phyloP scores from a whole-genome alignment of 2,329 filamentous ascomycete genomes.

The Talaromyces atroroseus region DNA sequence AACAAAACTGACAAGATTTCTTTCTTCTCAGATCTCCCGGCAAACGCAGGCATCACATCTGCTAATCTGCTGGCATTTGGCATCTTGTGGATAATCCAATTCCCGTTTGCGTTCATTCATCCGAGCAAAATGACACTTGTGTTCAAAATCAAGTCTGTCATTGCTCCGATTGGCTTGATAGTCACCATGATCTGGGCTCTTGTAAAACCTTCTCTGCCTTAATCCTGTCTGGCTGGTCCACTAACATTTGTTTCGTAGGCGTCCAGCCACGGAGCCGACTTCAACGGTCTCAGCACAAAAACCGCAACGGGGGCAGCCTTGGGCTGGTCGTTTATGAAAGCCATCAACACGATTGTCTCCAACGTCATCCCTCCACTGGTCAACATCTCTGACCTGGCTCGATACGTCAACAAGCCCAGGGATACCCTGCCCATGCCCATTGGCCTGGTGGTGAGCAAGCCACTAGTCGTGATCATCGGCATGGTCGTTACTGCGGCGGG shows the following conservation, averaged over 20 bases:
- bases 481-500: constrained; percentile 11
- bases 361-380: constrained; percentile 5
- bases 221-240: too few relatives aligned
- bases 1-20: background rate
- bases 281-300: constrained; percentile 2
- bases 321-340: constrained; percentile 10
- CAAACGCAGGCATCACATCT: constrained; percentile 8
- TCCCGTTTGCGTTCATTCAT: constrained; percentile 11
- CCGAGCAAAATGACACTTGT: constrained; percentile 8
- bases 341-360: constrained; percentile 9
- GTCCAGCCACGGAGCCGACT: constrained; percentile 10
- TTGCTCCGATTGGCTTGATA: constrained; percentile 6
- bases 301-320: background rate
- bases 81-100: constrained; percentile 8
- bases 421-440: constrained; percentile 9
- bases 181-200: constrained; percentile 11
- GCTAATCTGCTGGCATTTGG: constrained; percentile 4
- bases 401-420: constrained; percentile 4
- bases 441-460: constrained; percentile 9
- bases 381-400: constrained; percentile 5
- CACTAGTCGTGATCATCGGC: constrained; percentile 6
- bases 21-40: background rate
- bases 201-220: background rate
- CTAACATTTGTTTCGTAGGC: background rate
- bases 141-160: constrained; percentile 8